Evolutionary conservation across 2,329 filamentous ascomycete genomes (phyloP).

Genomic region (Colletotrichum echinochloae): DNA sequence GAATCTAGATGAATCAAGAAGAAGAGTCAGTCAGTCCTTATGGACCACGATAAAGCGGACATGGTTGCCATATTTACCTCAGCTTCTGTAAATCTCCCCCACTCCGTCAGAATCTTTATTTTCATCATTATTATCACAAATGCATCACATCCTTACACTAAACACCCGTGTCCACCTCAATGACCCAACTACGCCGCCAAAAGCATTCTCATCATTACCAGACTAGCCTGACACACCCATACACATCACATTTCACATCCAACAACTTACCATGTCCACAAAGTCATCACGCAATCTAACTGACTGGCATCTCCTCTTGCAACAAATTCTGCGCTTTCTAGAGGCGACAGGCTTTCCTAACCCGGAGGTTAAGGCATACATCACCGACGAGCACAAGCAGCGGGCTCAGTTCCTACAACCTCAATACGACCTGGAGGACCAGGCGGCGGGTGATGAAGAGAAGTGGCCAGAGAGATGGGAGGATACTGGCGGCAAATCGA

Average conservation of each 20-base stretch:
- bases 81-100: too few relatives aligned
- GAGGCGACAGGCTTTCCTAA: not conserved
- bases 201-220: too few relatives aligned
- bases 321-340: not conserved
- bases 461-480: not conserved
- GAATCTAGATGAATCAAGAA: too few relatives aligned
- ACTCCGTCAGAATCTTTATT: too few relatives aligned
- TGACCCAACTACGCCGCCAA: too few relatives aligned
- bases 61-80: too few relatives aligned
- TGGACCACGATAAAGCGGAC: too few relatives aligned
- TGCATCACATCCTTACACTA: too few relatives aligned
- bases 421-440: not conserved
- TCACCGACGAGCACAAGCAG: not conserved
- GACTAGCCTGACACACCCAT: not conserved
- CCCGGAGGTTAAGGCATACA: not conserved
- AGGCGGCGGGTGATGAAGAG: not conserved
- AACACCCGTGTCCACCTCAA: too few relatives aligned
- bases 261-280: not conserved
- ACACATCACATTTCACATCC: not conserved
- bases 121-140: too few relatives aligned
- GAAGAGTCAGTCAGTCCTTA: too few relatives aligned
- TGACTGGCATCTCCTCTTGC: not conserved
- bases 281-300: not conserved
- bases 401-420: not conserved
- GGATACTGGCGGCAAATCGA: not conserved